Base-by-base conservation (phyloP, 2,329 filamentous ascomycete genomes). In the Paraphoma chrysanthemicola region DNA sequence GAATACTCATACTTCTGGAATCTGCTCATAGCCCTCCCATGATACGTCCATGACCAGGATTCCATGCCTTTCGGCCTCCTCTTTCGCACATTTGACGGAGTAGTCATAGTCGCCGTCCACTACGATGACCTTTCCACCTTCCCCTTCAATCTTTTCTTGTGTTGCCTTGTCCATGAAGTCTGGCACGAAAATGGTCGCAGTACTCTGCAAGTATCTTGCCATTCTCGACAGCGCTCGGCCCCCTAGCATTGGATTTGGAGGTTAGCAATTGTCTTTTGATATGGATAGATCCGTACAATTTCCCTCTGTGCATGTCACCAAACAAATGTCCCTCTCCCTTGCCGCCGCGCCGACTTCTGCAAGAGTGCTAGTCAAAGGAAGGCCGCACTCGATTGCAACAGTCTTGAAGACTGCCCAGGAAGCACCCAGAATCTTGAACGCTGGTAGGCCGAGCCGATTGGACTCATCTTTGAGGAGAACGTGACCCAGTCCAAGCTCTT, bases 381-480 rank as follows among this genome's bases (percentile, higher is more conserved):
- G 73, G 1, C 69, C 72, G 0, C 87, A 73, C 7, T 77, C 72
- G 1, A 76, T 68, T 0, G 78, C 70, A 6, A 91, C 68, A 12
- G 88, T 85, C 6, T 84, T 82, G 64, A 86, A 88, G 3, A 85
- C 82, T 0, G 85, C 90, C 90, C 90, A 94, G 0, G 88, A 90
- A 1, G 91, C 90, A 17, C 91, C 91, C 0, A 93, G 83, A 44
- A 93, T 90, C 74, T 95, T 95, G 81, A 93, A 94, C 0, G 90
- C 84, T 0, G 89, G 89, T 1, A 93, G 80, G 0, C 88, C 87
- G 38, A 92, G 85, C 5, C 90, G 84, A 51, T 77, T 80, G 29
- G 85, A 87, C 72, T 94, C 90, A 65, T 93, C 86, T 69, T 94
- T 94, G 60, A 93, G 68, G 38, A 88, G 81, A 3, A 93, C 79